Evolutionary conservation across 2,329 filamentous ascomycete genomes (phyloP), one percentile per base, ranked within the genome.

Genomic region (Geosmithia putterillii): DNA sequence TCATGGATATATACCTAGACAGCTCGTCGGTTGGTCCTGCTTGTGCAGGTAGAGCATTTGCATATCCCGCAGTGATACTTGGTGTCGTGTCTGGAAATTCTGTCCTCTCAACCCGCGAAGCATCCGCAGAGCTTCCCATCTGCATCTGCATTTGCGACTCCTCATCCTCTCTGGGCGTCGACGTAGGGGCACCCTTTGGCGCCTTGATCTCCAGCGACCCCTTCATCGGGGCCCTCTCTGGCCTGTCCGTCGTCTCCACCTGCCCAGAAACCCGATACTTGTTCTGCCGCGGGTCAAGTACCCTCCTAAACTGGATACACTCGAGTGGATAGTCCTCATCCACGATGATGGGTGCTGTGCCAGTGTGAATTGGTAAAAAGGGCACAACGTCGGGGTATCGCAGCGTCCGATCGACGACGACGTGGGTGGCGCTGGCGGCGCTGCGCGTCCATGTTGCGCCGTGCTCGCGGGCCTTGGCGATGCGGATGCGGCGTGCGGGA

Each of bases 391-490:
- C 75, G 4, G 69, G 60, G 54, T 79, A 89, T 1, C 64, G 65
- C 41, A 92, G 62, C 1, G 62, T 62, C 49, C 78, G 81, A 55
- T 95, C 89, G 2, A 87, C 81, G 46, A 96, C 71, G 41, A 94
- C 65, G 61, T 95, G 86, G 1, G 83, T 94, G 15, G 92, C 74
- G 19, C 61, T 61, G 1, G 51, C 59, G 55, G 81, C 75, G 1
- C 69, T 62, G 42, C 70, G 71, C 22, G 77, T 73, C 80, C 88
- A 92, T 1, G 58, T 64, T 1, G 83, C 90, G 38, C 90, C 90
- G 57, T 80, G 80, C 52, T 87, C 79, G 42, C 77, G 72, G 0
- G 84, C 81, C 57, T 82, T 88, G 23, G 73, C 73, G 42, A 95
- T 94, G 4, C 85, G 79, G 45, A 80, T 61, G 44, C 75, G 76